These are phyloP conservation scores for Groenewaldozyma auringiensis DNA, from an alignment of 1,139 yeast species.

Conservation along the genomic window DNA sequence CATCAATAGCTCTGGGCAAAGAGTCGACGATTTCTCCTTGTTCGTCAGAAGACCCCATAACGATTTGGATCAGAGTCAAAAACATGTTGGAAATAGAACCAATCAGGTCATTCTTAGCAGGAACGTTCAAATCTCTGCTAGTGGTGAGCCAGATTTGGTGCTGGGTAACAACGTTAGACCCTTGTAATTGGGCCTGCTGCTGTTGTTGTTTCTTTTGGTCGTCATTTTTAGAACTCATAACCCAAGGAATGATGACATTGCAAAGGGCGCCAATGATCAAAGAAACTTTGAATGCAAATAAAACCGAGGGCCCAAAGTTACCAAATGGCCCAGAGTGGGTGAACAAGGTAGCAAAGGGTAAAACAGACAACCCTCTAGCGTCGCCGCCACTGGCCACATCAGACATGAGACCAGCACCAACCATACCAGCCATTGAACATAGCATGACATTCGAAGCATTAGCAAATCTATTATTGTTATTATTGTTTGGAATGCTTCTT, in stretches of 20 bases:
- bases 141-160: conserved; percentile 26
- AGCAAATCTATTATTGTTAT: neutral
- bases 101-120: conserved; percentile 5
- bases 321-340: conserved; percentile 15
- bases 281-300: conserved; percentile 19
- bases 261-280: conserved; percentile 27
- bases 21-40: conserved; percentile 10
- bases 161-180: conserved; percentile 2
- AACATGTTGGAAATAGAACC: conserved; percentile 2
- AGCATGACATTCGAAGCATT: conserved; percentile 29
- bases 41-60: neutral
- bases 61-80: neutral
- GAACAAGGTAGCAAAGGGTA: conserved; percentile 20
- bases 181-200: neutral
- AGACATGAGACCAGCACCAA: conserved; percentile 30
- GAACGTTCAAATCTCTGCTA: conserved; percentile 15
- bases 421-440: conserved; percentile 35
- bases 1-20: conserved; percentile 29
- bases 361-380: conserved; percentile 27
- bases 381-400: conserved; percentile 14
- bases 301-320: conserved; percentile 11
- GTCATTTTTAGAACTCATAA: conserved; percentile 4
- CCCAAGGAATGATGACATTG: conserved; percentile 24
- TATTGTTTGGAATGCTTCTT: conserved; percentile 2
- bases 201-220: conserved; percentile 1